phyloP scores from a whole-genome alignment of 73 alveolate species.

The Paramecium primaurelia region DNA sequence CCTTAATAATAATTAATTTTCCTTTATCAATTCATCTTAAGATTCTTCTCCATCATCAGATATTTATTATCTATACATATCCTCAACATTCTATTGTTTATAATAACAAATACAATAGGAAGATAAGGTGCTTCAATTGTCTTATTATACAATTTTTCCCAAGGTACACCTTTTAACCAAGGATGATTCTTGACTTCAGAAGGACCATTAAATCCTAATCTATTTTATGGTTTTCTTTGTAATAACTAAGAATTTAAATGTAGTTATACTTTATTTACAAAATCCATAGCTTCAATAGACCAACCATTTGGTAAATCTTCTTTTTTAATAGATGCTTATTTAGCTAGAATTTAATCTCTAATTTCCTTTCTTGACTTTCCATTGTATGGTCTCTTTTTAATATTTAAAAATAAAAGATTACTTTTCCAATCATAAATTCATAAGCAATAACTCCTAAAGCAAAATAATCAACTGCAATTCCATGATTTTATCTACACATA shows the following conservation, averaged over 20 bases:
- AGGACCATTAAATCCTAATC: slow-evolving; percentile 88
- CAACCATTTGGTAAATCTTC: slow-evolving; percentile 89
- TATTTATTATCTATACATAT: slow-evolving; percentile 41
- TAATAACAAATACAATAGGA: background rate
- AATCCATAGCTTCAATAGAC: slow-evolving; percentile 92
- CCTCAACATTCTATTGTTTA: slow-evolving; percentile 48
- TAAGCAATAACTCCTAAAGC: slow-evolving; percentile 96
- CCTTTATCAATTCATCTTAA: slow-evolving; percentile 24
- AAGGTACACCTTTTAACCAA: slow-evolving; percentile 82
- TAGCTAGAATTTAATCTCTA: slow-evolving; percentile 85
- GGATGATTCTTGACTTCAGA: slow-evolving; percentile 84
- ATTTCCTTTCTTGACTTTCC: slow-evolving; percentile 92
- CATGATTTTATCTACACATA: slow-evolving; percentile 92
- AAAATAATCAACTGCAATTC: slow-evolving; percentile 90
- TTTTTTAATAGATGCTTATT: slow-evolving; percentile 78
- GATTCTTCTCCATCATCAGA: slow-evolving; percentile 59
- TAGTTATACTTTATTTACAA: slow-evolving; percentile 78
- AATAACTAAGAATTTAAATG: slow-evolving; percentile 39
- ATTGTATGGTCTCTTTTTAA: slow-evolving; percentile 80
- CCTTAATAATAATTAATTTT: slow-evolving; percentile 27
- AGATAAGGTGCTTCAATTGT: slow-evolving; percentile 79
- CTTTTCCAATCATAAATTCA: slow-evolving; percentile 93
- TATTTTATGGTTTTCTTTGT: slow-evolving; percentile 82
- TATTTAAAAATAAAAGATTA: background rate
- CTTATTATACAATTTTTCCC: slow-evolving; percentile 86